These are phyloP conservation scores for Pilasporangium apinafurcum DNA, from an alignment of 352 stramenopile genomes.

Conservation along the genomic window DNA sequence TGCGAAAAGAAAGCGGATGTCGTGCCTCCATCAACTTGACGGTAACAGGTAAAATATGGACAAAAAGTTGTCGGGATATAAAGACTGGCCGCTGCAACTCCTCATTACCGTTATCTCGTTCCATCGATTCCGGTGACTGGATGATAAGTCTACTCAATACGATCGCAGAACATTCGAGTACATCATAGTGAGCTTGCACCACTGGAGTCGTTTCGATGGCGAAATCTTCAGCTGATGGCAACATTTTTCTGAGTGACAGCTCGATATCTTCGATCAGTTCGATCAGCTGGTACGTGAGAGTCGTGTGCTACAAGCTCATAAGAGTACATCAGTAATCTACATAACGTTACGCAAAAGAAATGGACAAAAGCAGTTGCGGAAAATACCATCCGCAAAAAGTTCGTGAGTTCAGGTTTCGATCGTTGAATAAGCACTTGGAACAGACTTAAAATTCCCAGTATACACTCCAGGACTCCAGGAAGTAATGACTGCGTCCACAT, in stretches of 20 bases:
- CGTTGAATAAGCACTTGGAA: conserved; percentile 24
- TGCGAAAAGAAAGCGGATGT: conserved; percentile 30
- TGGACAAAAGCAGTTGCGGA: neutral
- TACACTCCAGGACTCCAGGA: conserved; percentile 26
- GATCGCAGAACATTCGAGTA: conserved; percentile 5
- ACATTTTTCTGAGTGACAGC: conserved; percentile 13
- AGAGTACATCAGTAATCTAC: neutral
- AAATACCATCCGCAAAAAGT: conserved; percentile 24
- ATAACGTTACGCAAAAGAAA: too few relatives aligned
- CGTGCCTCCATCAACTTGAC: conserved; percentile 14
- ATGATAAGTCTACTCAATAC: conserved; percentile 1
- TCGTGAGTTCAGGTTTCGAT: conserved; percentile 7
- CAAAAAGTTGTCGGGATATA: too few relatives aligned
- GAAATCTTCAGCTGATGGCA: neutral
- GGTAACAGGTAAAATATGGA: conserved; percentile 9
- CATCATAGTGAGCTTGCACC: conserved; percentile 5
- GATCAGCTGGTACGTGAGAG: conserved; percentile 29
- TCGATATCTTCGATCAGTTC: conserved; percentile 26
- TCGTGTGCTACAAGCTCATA: conserved; percentile 25
- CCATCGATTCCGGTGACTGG: neutral
- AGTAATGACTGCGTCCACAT: conserved; percentile 27
- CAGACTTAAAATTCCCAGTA: conserved; percentile 26
- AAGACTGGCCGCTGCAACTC: too few relatives aligned
- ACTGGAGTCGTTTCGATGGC: neutral
- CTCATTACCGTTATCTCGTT: too few relatives aligned